These are phyloP conservation scores for Luffa acutangula DNA, from an alignment of 306 rosid species.

Conservation along the genomic window DNA sequence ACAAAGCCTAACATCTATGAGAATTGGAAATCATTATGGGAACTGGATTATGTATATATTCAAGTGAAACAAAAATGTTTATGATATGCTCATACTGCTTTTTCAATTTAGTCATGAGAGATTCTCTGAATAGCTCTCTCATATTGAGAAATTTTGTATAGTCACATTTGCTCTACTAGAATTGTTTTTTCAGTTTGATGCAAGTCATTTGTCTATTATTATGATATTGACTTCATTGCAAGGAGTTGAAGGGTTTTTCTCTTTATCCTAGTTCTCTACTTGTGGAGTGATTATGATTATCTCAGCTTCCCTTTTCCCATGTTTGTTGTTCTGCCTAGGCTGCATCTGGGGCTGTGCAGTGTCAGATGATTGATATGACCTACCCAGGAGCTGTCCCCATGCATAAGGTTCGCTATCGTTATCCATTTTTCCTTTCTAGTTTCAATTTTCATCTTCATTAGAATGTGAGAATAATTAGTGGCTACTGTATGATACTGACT, in stretches of 20 bases:
- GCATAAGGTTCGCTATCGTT: slow-evolving; percentile 69
- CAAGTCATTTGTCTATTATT: neutral
- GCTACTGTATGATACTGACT: neutral
- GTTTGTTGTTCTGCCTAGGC: slow-evolving; percentile 44
- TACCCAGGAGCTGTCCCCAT: slow-evolving; percentile 89
- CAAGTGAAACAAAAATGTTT: neutral
- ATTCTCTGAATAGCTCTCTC: neutral
- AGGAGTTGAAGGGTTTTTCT: neutral
- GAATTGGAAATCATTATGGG: neutral
- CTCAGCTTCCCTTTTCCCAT: neutral
- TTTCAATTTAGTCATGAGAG: neutral
- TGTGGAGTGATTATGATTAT: neutral
- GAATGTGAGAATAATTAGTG: neutral
- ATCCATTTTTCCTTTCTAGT: neutral
- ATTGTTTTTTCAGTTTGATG: neutral
- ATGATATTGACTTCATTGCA: neutral
- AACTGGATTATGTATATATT: neutral
- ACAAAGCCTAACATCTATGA: neutral
- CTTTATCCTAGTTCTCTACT: neutral
- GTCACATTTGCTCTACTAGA: neutral
- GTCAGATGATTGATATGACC: slow-evolving; percentile 89
- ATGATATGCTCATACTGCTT: neutral
- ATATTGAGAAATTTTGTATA: neutral
- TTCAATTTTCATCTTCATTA: neutral
- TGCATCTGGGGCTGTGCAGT: slow-evolving; percentile 97